These are phyloP conservation scores for Trichocladium antarcticum DNA, from an alignment of 495 filamentous ascomycete species.

Conservation along the genomic window DNA sequence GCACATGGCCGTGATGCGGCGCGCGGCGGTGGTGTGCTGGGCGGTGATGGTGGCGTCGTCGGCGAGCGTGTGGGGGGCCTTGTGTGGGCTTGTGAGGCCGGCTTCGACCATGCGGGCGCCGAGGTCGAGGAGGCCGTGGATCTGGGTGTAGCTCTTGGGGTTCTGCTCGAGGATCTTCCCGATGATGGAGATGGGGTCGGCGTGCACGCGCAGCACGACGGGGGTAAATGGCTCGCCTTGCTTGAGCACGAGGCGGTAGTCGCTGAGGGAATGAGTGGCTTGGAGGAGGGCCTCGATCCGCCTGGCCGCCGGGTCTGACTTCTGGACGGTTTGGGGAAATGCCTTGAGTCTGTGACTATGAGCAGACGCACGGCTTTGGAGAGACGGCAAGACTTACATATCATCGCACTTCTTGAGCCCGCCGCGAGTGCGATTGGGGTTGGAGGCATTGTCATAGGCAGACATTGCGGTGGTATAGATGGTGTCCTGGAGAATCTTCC, in stretches of 20 bases:
- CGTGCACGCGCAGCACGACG: conserved; percentile 74
- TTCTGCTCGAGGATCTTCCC: conserved; percentile 85
- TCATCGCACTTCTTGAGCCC: conserved; percentile 76
- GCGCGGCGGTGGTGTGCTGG: conserved; percentile 37
- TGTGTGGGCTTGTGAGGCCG: conserved; percentile 39
- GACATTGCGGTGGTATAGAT: conserved; percentile 57
- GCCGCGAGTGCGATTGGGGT: conserved; percentile 72
- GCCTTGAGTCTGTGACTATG: conserved; percentile 47
- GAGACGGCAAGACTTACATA: conserved; percentile 45
- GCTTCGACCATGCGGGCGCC: conserved; percentile 65
- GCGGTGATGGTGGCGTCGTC: conserved; percentile 25
- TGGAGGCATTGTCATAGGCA: conserved; percentile 81
- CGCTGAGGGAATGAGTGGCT: conserved; percentile 77
- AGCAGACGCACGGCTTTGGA: not conserved
- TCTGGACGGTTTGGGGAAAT: conserved; percentile 53
- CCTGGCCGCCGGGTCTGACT: conserved; percentile 41
- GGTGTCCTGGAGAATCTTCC: conserved; percentile 48
- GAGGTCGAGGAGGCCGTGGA: conserved; percentile 74
- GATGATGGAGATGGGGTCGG: conserved; percentile 74
- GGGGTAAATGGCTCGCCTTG: conserved; percentile 89
- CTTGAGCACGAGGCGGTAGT: conserved; percentile 79
- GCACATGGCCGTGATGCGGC: conserved; percentile 75
- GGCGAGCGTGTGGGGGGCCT: conserved; percentile 8
- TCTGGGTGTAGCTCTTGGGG: conserved; percentile 66
- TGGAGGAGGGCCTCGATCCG: conserved; percentile 58